These are phyloP conservation scores for Paracoccidioides brasiliensis DNA, from an alignment of 2,329 filamentous ascomycete species.

Conservation along the genomic window DNA sequence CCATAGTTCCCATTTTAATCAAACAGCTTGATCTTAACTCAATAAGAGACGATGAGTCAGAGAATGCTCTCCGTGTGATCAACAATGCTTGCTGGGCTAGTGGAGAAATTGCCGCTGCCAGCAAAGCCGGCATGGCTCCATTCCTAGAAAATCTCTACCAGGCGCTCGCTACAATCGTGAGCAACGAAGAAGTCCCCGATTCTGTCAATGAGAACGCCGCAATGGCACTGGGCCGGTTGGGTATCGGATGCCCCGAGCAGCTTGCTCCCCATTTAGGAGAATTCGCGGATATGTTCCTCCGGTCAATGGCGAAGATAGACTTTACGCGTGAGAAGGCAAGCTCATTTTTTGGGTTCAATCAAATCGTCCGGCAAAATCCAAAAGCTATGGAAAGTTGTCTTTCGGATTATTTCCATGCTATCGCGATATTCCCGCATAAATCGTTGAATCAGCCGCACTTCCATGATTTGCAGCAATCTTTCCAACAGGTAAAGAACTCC, in stretches of 20 bases:
- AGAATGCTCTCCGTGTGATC: conserved; percentile 77
- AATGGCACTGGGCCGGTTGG: conserved; percentile 79
- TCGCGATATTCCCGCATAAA: conserved; percentile 56
- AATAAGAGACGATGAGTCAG: conserved; percentile 64
- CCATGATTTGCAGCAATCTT: conserved; percentile 52
- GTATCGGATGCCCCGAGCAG: conserved; percentile 61
- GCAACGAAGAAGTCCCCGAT: conserved; percentile 70
- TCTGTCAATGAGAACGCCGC: conserved; percentile 89
- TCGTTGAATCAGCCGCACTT: conserved; percentile 49
- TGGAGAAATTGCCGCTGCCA: conserved; percentile 79
- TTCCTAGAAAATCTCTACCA: conserved; percentile 67
- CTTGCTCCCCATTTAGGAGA: conserved; percentile 66
- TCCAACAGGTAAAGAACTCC: conserved; percentile 53
- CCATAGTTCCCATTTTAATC: conserved; percentile 65
- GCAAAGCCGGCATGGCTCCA: conserved; percentile 56
- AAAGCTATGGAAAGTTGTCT: conserved; percentile 82
- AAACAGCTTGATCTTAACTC: conserved; percentile 73
- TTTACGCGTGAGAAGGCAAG: conserved; percentile 90
- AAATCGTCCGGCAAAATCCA: conserved; percentile 73
- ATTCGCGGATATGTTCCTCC: conserved; percentile 72
- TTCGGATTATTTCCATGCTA: conserved; percentile 67
- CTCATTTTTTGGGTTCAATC: conserved; percentile 80
- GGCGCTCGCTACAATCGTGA: conserved; percentile 68
- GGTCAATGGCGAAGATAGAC: conserved; percentile 68
- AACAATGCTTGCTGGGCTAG: conserved; percentile 98